phyloP scores from a whole-genome alignment of 2,329 filamentous ascomycete species.

The Xylaria sp. region DNA sequence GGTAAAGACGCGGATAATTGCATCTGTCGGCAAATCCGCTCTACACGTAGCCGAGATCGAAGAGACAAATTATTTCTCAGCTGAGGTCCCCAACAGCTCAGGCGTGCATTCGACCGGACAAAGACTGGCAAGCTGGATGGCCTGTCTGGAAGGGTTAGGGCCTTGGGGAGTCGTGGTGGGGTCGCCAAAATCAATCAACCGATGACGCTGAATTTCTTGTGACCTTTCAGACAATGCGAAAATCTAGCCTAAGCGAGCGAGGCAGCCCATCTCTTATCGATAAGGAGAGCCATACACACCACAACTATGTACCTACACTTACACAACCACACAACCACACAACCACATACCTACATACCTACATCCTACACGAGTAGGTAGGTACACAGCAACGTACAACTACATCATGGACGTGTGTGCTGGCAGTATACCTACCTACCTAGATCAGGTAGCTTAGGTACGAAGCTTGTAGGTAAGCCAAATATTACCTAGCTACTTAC shows the following conservation, averaged over 20 bases:
- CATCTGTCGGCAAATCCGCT: neutral
- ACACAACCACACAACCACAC: neutral
- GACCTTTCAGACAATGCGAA: constrained; percentile 10
- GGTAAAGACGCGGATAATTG: neutral
- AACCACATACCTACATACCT: neutral
- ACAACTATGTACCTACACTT: too few relatives aligned
- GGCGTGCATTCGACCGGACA: neutral
- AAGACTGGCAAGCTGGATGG: neutral
- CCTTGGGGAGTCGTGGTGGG: constrained; percentile 18
- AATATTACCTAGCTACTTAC: too few relatives aligned
- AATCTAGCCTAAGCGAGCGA: constrained; percentile 15
- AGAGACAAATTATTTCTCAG: neutral
- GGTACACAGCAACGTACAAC: too few relatives aligned
- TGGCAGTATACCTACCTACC: neutral
- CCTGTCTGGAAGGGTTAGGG: constrained; percentile 23
- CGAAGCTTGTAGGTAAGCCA: too few relatives aligned
- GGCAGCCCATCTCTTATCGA: constrained; percentile 15
- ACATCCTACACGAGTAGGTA: neutral
- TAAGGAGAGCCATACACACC: neutral
- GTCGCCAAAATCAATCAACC: constrained; percentile 2
- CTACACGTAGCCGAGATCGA: neutral
- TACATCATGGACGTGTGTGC: too few relatives aligned
- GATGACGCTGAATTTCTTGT: constrained; percentile 8
- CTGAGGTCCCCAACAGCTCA: neutral
- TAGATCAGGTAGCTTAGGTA: too few relatives aligned